Base-by-base conservation (phyloP, 2,329 filamentous ascomycete species). In the Rhynchosporium secalis region DNA sequence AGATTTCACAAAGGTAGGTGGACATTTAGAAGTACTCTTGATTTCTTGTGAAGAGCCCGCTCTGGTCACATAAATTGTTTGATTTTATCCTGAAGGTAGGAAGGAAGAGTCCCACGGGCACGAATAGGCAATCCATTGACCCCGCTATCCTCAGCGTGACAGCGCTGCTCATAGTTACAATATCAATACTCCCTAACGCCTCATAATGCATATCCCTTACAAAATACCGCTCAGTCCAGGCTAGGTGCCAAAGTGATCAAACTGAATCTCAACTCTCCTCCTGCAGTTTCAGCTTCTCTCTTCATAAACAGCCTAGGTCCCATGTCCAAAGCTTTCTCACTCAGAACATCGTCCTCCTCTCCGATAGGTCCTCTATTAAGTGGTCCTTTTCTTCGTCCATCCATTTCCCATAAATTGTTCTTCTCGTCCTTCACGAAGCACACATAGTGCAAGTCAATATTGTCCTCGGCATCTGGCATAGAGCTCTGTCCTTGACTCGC, bases 391-490 rank as follows among this genome's bases (percentile, higher is more conserved):
- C 87, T 77, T 62, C 86, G 74, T n/a, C 88, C 88, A 75, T 91
- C 88, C 75, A 91, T 75, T 74, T 91, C 88, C 84, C 86, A 91
- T 59, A 91, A 73, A 55, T 78, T 83, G 82, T 74, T 91, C 5
- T 59, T 51, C 77, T 38, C 61, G 87, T 80, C 80, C 79, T 94
- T 95, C 56, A 95, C 90, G 75, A 98, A 98, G 73, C 91, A 96
- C 51, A 98, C 94, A 75, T 96, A 98, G 78, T 98, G 95, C 71
- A 98, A 80, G 75, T 98, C 94, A 20, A 97, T 82, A 69, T 89
- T 85, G 71, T 91, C 92, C 33, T 69, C 83, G 9, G 92, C 92
- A 61, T 84, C 79, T 0, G 95, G 95, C 1, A 93, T 91, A 86
- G 73, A 90, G 85, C 58, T 79, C 77, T 59, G 81, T 77, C 81